Evolutionary conservation across 1,284 basidiomycete species (phyloP), one percentile per base, ranked within the genome.

Genomic region (Ustilago vetiveriae): DNA sequence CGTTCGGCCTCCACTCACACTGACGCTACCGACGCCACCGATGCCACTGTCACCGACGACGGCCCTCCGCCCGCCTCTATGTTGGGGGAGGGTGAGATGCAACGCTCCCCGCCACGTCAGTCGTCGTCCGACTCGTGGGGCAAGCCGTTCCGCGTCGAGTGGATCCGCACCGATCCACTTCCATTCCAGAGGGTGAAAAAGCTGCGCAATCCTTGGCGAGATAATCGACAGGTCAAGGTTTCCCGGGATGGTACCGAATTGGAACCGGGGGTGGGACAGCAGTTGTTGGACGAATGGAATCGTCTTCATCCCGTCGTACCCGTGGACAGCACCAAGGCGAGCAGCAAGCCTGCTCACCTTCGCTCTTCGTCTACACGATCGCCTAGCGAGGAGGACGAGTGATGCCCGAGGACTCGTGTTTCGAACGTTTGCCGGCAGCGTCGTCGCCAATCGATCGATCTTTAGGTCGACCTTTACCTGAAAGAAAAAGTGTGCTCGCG

Each of bases 211-310:
- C 90, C 91, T 0, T 96, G 93, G 94, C 94, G 95, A 70, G 89
- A 92, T 76, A 91, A 91, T 64, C 85, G 90, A 43, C 92, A 95
- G 80, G 88, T 95, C 66, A 95, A 94, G 84, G 82, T 83, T 10
- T 95, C 92, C 11, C 86, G 92, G 49, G 93, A 96, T 78, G 93
- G 93, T 13, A 95, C 93, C 1, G 93, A 96, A 82, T 82, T 96
- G 22, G 93, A 95, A 82, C 92, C 93, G 2, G 80, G 79, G n/a
- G 87, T 93, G 30, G 92, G 91, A 6, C 85, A 88, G 57, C 84
- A 84, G 72, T 82, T 96, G 43, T 75, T 95, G 56, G 88, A 89
- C 1, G 90, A 92, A 75, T 95, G 92, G 92, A 84, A 87, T 24
- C 45, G 48, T 7, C 23, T 56, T 11, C 50, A 54, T 44, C n/a